Evolutionary conservation across 306 rosid genomes (phyloP).

Genomic region (Castanopsis chinensis): DNA sequence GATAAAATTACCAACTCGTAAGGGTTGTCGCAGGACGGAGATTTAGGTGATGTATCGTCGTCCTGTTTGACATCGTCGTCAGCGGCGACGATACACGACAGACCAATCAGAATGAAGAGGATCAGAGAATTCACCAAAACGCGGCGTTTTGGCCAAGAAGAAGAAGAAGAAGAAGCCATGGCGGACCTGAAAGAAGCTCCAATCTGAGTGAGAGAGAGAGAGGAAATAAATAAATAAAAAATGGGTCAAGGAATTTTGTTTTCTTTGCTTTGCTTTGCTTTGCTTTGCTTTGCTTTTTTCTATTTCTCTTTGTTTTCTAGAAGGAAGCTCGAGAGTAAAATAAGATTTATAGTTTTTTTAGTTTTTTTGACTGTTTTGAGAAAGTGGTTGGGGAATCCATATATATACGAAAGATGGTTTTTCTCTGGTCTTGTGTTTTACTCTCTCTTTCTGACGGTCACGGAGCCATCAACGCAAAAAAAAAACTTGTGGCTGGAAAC

Average conservation of each 20-base stretch:
- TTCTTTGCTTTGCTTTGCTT: background rate
- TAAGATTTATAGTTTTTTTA: no score
- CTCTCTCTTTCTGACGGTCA: no score
- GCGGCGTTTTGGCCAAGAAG: background rate
- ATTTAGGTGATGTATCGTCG: constrained; percentile 39
- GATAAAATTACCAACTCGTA: constrained; percentile 54
- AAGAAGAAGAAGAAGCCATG: constrained; percentile 29
- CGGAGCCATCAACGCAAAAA: no score
- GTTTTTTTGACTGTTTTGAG: no score
- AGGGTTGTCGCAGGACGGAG: constrained; percentile 67
- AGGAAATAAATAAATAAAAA: no score
- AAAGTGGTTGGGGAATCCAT: no score
- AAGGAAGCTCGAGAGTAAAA: no score
- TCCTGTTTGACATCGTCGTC: constrained; percentile 45
- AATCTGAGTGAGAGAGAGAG: background rate
- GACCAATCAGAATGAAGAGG: constrained; percentile 28
- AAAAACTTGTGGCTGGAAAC: no score
- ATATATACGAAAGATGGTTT: no score
- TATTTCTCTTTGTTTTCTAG: background rate
- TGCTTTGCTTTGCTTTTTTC: background rate
- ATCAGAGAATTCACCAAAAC: constrained; percentile 12
- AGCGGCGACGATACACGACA: constrained; percentile 19
- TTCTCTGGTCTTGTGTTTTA: no score
- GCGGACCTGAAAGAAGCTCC: constrained; percentile 12
- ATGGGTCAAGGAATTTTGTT: background rate